Conservation (phyloP, 2,329 filamentous ascomycete species). For the Curvularia lunata region DNA sequence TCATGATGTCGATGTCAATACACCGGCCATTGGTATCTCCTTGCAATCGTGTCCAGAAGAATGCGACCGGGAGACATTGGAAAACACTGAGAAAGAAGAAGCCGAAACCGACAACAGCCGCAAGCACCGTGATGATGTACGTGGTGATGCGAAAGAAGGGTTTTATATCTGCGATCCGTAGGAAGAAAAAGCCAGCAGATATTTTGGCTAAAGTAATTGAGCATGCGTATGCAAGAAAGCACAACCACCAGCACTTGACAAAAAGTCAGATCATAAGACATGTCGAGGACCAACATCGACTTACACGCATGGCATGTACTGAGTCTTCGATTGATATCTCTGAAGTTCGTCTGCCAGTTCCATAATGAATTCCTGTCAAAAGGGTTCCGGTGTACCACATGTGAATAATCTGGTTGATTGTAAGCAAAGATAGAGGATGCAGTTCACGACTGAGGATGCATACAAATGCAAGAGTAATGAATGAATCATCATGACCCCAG, state of each 20-base stretch:
- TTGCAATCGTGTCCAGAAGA: conserved; percentile 53
- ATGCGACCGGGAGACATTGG: conserved; percentile 57
- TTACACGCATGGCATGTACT: conserved; percentile 21
- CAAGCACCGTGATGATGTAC: conserved; percentile 51
- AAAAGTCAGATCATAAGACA: background rate
- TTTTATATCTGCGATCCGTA: conserved; percentile 55
- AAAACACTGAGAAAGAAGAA: conserved; percentile 58
- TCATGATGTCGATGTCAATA: conserved; percentile 53
- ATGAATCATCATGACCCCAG: conserved; percentile 25
- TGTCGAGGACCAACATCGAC: background rate
- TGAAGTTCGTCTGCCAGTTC: conserved; percentile 16
- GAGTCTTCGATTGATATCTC: conserved; percentile 19
- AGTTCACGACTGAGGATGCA: background rate
- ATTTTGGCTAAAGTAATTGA: conserved; percentile 45
- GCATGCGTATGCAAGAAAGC: conserved; percentile 18
- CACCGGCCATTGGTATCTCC: conserved; percentile 45
- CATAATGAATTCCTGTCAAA: conserved; percentile 21
- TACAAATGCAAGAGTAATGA: conserved; percentile 24
- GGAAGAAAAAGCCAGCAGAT: conserved; percentile 58
- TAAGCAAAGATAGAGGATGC: background rate
- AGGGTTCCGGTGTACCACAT: conserved; percentile 23
- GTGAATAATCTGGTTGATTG: conserved; percentile 7
- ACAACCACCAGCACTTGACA: conserved; percentile 20
- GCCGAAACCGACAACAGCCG: conserved; percentile 51
- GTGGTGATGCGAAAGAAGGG: conserved; percentile 52